Conservation (phyloP, 805 yeast species). For the Candida nanaspora region DNA sequence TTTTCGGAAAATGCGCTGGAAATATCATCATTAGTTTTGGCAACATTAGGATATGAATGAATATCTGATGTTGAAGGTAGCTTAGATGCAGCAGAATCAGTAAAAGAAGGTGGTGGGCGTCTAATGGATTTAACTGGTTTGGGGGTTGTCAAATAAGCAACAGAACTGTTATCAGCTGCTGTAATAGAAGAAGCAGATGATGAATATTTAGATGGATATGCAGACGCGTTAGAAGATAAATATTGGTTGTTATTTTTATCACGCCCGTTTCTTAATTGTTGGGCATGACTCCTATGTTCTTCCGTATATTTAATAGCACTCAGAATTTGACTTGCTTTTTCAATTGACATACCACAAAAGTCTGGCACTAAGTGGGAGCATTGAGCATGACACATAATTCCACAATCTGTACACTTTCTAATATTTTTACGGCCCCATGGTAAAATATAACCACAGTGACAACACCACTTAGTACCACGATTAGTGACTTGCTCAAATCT, state of each 20-base stretch:
- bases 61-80: neutral
- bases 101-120: constrained; percentile 1
- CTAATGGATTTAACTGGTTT: constrained; percentile 3
- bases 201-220: neutral
- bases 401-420: constrained; percentile 89
- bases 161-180: neutral
- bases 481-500: constrained; percentile 89
- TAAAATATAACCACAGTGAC: constrained; percentile 94
- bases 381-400: constrained; percentile 86
- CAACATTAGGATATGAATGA: neutral
- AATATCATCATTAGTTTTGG: neutral
- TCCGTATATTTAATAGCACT: constrained; percentile 75
- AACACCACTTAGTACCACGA: constrained; percentile 98
- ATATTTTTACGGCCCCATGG: constrained; percentile 95
- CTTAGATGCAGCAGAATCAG: neutral
- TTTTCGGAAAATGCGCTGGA: too few relatives aligned
- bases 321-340: constrained; percentile 85
- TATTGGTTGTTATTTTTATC: neutral
- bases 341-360: constrained; percentile 98
- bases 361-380: constrained; percentile 96
- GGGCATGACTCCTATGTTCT: constrained; percentile 20
- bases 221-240: neutral
- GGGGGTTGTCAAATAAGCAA: neutral
- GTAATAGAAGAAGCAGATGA: constrained; percentile 1
- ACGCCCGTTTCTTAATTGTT: constrained; percentile 2